Evolutionary conservation across 345 rosid species (phyloP).

Genomic region (Hibiscus syriacus): DNA sequence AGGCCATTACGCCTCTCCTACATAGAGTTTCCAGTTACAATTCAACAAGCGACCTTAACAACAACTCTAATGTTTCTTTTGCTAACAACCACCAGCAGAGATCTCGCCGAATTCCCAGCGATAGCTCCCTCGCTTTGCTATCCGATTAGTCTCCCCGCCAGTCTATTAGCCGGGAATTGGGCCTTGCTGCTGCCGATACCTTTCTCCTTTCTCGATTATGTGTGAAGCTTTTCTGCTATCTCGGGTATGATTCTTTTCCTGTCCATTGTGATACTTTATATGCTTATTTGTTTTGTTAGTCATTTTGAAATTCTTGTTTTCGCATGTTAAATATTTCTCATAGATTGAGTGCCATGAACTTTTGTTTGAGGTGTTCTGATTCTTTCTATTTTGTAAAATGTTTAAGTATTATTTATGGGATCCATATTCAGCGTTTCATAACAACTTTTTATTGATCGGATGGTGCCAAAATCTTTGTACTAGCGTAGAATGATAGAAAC

Average conservation of each 20-base stretch:
- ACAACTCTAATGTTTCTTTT: constrained; percentile 5
- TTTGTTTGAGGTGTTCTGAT: background rate
- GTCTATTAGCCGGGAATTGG: constrained; percentile 42
- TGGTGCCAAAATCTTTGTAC: background rate
- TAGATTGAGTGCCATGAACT: background rate
- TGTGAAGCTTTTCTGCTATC: constrained; percentile 58
- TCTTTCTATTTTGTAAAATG: background rate
- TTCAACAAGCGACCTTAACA: background rate
- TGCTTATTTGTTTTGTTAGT: background rate
- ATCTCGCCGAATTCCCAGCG: constrained; percentile 53
- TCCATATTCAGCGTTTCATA: background rate
- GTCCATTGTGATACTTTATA: background rate
- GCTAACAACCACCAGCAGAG: constrained; percentile 38
- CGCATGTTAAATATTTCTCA: background rate
- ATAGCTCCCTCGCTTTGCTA: constrained; percentile 42
- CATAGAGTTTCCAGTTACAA: constrained; percentile 47
- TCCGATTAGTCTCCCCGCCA: constrained; percentile 25
- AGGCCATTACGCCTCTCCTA: constrained; percentile 39
- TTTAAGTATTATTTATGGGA: background rate
- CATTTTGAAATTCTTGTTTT: background rate
- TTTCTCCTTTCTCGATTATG: constrained; percentile 54
- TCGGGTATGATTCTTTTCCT: constrained; percentile 43
- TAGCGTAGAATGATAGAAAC: background rate
- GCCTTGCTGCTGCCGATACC: constrained; percentile 61
- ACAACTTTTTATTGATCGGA: background rate